Evolutionary conservation across 208 protist species (phyloP), one percentile per base, ranked within the genome.

Genomic region (Leptomonas pyrrhocoris): DNA sequence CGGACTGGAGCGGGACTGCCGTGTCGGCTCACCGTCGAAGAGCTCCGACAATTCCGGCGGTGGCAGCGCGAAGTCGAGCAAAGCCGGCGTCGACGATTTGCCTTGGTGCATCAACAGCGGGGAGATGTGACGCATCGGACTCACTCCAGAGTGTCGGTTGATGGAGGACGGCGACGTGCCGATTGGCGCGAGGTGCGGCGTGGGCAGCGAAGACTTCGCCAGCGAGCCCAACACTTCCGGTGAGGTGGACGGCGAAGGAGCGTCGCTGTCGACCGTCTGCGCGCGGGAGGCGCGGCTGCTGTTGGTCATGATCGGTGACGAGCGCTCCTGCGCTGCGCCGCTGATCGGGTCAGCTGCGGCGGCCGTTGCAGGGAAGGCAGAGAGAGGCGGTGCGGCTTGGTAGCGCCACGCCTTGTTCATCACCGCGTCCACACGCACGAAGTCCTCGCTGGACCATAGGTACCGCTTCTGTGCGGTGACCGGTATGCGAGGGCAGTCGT

Each of bases 401-500:
- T 72, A 68, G 34, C 73, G 73, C 71, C 71, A 76, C 36, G 67
- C 54, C 23, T 63, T 68, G 60, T 83, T 67, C 59, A 73, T 31
- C 15, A 71, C 66, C 53, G 77, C 77, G 42, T 70, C 71, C 12
- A 83, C 58, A n/a, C 77, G 71, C 42, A 77, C 61, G 57, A 83
- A 74, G 55, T 83, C 77, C 19, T 65, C 67, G 57, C 70, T 77
- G 23, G 61, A 68, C 73, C 77, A 83, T 16, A 76, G 46, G 36
- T 62, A 62, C 28, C 55, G 56, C 30, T 67, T 68, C 59, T 62
- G 42, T 15, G 51, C 64, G 15, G 15, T 27, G 2, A 28, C n/a
- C 25, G 62, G 55, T n/a, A 77, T 73, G n/a, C 36, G 54, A 2
- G 77, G 70, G 40, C 60, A 63, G 18, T 82, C 71, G 12, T 82